Evolutionary conservation across 371 early-diverging fungal species (phyloP), one percentile per base, ranked within the genome.

Genomic region (Syncephalis plumigaleata): DNA sequence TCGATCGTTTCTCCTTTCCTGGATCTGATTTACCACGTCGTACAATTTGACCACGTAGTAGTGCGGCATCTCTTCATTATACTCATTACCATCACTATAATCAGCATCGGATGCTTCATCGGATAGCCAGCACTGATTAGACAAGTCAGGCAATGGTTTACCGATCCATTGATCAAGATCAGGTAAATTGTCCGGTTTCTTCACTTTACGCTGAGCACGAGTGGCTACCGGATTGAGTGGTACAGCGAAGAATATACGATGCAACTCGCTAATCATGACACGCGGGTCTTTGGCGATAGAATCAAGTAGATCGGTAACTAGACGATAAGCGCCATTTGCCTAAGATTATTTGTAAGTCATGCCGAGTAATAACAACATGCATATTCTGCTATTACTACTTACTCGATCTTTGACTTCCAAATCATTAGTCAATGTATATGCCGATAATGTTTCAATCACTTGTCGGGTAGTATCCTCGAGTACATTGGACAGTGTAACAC

Each of bases 201-300:
- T 84, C 0, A 95, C 88, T 56, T 85, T 85, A 48, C 70, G 70
- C 59, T 92, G 92, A 0, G 93, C 91, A 45, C 80, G 85, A n/a
- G 83, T 77, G 2, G 88, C 85, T 0, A 95, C 91, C 1, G 93
- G 93, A 49, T 90, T 91, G 15, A 95, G 65, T 44, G 90, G 92
- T 49, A 81, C 85, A 7, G 63, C 61, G 45, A 82, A 82, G 56
- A 90, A 81, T 8, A 78, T 52, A 9, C 64, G 55, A 9, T 79
- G 66, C 2, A 84, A 62, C 3, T 76, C 74, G 26, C 31, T 31
- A 31, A 31, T 31, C 11, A 31, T 31, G 4, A 11, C 31, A 7
- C 31, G 31, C 11, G 31, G 31, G 11, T 31, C 31, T 31, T 31
- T 31, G 4, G 31, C 7, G 4, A 31, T 31, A 7, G 4, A 11